Percentiles rank a stretch among this genome's conserved stretches.
Conservation (phyloP, 768 basidiomycete species). For the Cyathus striatus region DNA sequence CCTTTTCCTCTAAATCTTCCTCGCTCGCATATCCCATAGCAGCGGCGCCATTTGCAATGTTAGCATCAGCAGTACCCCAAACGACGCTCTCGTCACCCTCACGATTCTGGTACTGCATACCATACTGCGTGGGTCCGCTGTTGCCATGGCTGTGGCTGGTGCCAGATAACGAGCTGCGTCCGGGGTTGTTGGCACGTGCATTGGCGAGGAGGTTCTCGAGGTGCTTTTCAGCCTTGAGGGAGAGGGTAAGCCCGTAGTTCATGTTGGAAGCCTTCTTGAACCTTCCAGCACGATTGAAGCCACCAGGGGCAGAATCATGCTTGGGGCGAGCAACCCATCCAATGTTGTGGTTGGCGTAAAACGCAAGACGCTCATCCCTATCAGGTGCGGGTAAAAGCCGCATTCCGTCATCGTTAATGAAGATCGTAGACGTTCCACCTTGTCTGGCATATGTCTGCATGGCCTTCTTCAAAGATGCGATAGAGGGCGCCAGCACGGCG, state of each 20-base stretch:
- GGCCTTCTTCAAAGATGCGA: slow-evolving; percentile 71
- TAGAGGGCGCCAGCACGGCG: slow-evolving; percentile 63
- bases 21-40: slow-evolving; percentile 17
- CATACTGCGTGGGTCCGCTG: slow-evolving; percentile 35
- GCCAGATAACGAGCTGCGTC: slow-evolving; percentile 9
- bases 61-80: slow-evolving; percentile 16
- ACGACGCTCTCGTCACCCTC: slow-evolving; percentile 50
- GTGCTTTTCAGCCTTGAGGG: slow-evolving; percentile 51
- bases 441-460: slow-evolving; percentile 87
- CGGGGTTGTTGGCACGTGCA: slow-evolving; percentile 14
- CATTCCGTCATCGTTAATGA: slow-evolving; percentile 79
- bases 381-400: slow-evolving; percentile 51
- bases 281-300: slow-evolving; percentile 69
- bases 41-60: not conserved
- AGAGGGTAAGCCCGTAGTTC: slow-evolving; percentile 79
- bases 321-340: slow-evolving; percentile 78
- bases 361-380: slow-evolving; percentile 57
- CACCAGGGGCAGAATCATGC: slow-evolving; percentile 47
- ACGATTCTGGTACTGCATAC: slow-evolving; percentile 61
- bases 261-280: slow-evolving; percentile 96
- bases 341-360: slow-evolving; percentile 68
- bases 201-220: slow-evolving; percentile 37
- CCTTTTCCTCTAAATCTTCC: slow-evolving; percentile 62
- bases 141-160: slow-evolving; percentile 13
- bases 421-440: slow-evolving; percentile 72